Evolutionary conservation across 768 basidiomycete genomes (phyloP).

Genomic region (Boletus sp.): DNA sequence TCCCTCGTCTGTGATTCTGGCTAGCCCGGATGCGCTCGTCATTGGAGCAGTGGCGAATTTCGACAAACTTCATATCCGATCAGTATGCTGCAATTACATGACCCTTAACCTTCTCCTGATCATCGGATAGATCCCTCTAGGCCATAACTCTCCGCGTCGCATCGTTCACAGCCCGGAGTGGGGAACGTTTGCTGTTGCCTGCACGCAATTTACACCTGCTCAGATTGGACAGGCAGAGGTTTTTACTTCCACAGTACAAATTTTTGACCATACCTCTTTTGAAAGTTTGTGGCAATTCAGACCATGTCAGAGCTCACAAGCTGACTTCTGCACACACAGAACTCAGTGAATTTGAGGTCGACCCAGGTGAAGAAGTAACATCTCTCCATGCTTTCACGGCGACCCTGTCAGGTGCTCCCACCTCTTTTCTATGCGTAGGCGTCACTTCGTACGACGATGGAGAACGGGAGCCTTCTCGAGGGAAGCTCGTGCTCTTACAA

Average conservation of each 20-base stretch:
- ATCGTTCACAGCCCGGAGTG: slow-evolving; percentile 58
- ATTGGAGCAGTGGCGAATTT: slow-evolving; percentile 68
- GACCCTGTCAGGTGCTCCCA: slow-evolving; percentile 29
- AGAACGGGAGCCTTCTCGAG: slow-evolving; percentile 52
- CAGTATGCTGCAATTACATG: slow-evolving; percentile 43
- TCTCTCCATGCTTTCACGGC: slow-evolving; percentile 41
- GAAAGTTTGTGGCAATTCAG: slow-evolving; percentile 45
- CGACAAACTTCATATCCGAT: slow-evolving; percentile 78
- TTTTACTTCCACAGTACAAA: slow-evolving; percentile 55
- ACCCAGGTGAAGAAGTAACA: slow-evolving; percentile 61
- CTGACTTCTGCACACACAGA: slow-evolving; percentile 15
- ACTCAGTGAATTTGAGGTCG: slow-evolving; percentile 31
- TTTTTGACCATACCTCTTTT: slow-evolving; percentile 66
- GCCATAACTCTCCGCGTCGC: slow-evolving; percentile 66
- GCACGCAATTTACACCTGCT: slow-evolving; percentile 50
- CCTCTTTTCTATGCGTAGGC: slow-evolving; percentile 51
- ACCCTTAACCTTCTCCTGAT: background rate
- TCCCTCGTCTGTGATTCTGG: slow-evolving; percentile 56
- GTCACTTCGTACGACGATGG: slow-evolving; percentile 40
- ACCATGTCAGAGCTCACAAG: background rate
- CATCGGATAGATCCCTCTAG: slow-evolving; percentile 58
- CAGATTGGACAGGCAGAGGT: slow-evolving; percentile 51
- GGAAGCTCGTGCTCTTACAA: slow-evolving; percentile 60
- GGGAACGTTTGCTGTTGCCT: slow-evolving; percentile 66
- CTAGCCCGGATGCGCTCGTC: slow-evolving; percentile 49